Percentiles rank a stretch among this genome's conserved stretches.
Conservation (phyloP, 2,329 filamentous ascomycete species). For the Fusarium mundagurra region DNA sequence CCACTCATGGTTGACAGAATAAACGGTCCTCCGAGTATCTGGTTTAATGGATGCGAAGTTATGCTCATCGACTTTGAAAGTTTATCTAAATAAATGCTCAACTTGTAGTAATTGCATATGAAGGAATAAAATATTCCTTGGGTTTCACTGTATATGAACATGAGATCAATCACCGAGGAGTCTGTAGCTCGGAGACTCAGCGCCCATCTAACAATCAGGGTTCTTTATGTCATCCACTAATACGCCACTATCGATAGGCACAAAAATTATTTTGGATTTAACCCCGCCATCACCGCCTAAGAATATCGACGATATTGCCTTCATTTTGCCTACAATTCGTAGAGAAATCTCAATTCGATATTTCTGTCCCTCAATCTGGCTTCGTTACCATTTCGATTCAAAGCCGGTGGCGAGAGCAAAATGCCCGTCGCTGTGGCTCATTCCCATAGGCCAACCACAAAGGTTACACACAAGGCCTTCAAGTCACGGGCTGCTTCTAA, state of each 20-base stretch:
- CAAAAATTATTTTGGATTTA: constrained; percentile 52
- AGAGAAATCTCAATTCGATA: neutral
- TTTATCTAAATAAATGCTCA: rapidly evolving
- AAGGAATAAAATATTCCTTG: rapidly evolving
- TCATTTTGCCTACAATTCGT: constrained; percentile 26
- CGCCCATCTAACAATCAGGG: neutral
- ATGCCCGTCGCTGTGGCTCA: constrained; percentile 81
- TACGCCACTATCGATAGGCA: constrained; percentile 49
- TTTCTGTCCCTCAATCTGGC: constrained; percentile 60
- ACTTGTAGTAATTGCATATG: rapidly evolving
- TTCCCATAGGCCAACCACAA: constrained; percentile 93
- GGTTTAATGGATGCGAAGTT: neutral
- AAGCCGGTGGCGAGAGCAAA: constrained; percentile 77
- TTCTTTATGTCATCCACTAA: constrained; percentile 3
- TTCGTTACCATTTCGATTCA: constrained; percentile 87
- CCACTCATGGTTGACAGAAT: neutral
- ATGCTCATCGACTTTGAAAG: neutral
- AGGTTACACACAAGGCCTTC: constrained; percentile 87
- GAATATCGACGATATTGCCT: constrained; percentile 43
- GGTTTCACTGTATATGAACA: rapidly evolving
- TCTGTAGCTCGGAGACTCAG: neutral
- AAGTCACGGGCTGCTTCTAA: constrained; percentile 94
- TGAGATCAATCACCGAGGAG: neutral
- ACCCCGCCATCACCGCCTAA: constrained; percentile 49
- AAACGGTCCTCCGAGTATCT: neutral